Conservation (phyloP, 257 asterid genomes). For the Nicotiana obtusifolia region DNA sequence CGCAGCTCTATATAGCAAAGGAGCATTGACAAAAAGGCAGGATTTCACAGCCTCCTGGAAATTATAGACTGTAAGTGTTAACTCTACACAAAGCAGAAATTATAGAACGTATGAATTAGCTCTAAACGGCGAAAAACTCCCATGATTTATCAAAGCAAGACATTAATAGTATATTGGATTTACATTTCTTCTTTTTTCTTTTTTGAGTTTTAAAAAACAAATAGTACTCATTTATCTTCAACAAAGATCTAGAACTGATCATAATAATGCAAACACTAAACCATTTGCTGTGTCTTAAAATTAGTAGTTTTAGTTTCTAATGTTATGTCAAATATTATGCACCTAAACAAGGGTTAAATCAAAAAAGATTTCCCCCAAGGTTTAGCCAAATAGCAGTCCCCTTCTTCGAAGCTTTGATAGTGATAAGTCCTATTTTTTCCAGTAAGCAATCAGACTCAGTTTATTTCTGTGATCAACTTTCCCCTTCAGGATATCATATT, state of each 20-base stretch:
- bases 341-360: background rate
- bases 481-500: background rate
- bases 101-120: background rate
- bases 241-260: background rate
- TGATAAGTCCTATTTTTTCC: background rate
- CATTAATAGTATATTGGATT: background rate
- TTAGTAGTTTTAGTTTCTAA: background rate
- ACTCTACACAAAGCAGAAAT: background rate
- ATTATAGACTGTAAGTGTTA: conserved; percentile 1
- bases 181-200: background rate
- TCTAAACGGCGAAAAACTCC: background rate
- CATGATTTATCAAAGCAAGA: background rate
- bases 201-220: background rate
- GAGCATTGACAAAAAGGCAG: conserved; percentile 92
- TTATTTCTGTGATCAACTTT: background rate
- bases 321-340: background rate
- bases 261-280: background rate
- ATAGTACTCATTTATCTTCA: background rate
- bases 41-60: conserved; percentile 76
- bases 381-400: background rate
- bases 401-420: background rate
- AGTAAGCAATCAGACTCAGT: background rate
- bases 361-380: too few species aligned
- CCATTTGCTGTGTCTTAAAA: background rate
- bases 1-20: conserved; percentile 91